Evolutionary conservation across 2,329 filamentous ascomycete genomes (phyloP).

Genomic region (Pyrenophora graminea): DNA sequence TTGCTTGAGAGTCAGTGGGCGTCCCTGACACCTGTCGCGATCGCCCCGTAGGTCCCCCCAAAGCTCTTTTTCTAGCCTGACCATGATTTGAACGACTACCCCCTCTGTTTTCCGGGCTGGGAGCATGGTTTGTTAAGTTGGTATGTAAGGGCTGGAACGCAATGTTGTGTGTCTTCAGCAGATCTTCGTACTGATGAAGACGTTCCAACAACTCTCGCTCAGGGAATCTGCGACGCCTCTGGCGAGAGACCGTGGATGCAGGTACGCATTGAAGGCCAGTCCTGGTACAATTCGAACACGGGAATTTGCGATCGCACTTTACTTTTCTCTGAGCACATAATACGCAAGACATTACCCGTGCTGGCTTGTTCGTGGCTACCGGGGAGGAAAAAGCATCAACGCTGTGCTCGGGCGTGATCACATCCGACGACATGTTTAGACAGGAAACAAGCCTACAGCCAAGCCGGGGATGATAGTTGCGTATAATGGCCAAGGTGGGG

Average conservation of each 20-base stretch:
- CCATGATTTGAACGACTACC: neutral
- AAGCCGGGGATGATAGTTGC: slow-evolving; percentile 1
- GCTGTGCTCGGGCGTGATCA: slow-evolving; percentile 10
- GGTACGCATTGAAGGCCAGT: slow-evolving; percentile 44
- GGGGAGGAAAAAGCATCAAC: slow-evolving; percentile 3
- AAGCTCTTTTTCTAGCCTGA: neutral
- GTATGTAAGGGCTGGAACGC: slow-evolving; percentile 66
- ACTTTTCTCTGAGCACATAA: slow-evolving; percentile 65
- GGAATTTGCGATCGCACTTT: slow-evolving; percentile 46
- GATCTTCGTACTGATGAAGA: slow-evolving; percentile 68
- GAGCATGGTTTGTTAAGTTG: slow-evolving; percentile 18
- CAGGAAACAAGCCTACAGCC: neutral
- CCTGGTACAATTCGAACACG: slow-evolving; percentile 41
- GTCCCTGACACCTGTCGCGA: neutral
- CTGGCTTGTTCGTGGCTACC: slow-evolving; percentile 29
- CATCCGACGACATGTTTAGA: slow-evolving; percentile 13
- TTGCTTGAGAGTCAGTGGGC: slow-evolving; percentile 2
- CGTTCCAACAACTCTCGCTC: slow-evolving; percentile 72
- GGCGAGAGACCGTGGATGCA: slow-evolving; percentile 55
- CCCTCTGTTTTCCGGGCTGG: slow-evolving; percentile 4
- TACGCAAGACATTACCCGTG: slow-evolving; percentile 63
- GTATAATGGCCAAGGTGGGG: neutral
- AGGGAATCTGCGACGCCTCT: slow-evolving; percentile 65
- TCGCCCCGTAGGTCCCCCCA: neutral
- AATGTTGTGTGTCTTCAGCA: slow-evolving; percentile 69